Percentiles rank a stretch among this genome's conserved stretches.
Conservation (phyloP, 169 alveolate genomes). For the Amoebophrya sp. region DNA sequence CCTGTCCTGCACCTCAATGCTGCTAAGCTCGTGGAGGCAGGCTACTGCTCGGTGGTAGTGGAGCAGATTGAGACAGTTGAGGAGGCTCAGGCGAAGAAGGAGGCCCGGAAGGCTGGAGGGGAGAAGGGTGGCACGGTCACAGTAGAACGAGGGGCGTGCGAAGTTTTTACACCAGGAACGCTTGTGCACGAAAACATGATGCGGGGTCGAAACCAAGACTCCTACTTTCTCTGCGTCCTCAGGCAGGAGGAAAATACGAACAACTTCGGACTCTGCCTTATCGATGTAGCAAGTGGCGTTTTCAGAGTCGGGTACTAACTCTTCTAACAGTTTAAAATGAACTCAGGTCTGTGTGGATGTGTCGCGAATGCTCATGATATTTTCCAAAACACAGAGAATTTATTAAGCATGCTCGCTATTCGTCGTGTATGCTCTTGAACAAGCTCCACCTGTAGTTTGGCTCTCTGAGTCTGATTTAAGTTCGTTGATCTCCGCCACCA, state of each 20-base stretch:
- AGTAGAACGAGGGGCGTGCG: constrained; percentile 49
- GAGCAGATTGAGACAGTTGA: constrained; percentile 69
- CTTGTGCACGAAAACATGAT: constrained; percentile 45
- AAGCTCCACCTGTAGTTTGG: too few species aligned
- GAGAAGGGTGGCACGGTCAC: constrained; percentile 73
- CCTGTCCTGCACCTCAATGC: constrained; percentile 86
- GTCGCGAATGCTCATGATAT: too few species aligned
- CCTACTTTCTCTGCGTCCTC: neutral
- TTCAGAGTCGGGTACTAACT: neutral
- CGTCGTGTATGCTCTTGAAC: too few species aligned
- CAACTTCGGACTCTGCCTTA: neutral
- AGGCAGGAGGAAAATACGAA: neutral
- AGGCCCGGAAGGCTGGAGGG: constrained; percentile 63
- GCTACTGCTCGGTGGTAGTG: constrained; percentile 92
- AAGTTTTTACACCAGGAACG: constrained; percentile 50
- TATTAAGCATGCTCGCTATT: too few species aligned
- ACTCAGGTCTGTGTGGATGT: too few species aligned
- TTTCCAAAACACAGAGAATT: too few species aligned
- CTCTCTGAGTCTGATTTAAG: too few species aligned
- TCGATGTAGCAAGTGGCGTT: neutral
- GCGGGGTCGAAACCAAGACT: neutral
- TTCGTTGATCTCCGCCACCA: too few species aligned
- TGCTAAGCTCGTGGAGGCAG: constrained; percentile 77
- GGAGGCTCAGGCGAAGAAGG: constrained; percentile 1
- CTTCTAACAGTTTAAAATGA: too few species aligned